These are phyloP conservation scores for Carex pumila DNA, from an alignment of 176 grass and related monocot genomes.

Conservation along the genomic window DNA sequence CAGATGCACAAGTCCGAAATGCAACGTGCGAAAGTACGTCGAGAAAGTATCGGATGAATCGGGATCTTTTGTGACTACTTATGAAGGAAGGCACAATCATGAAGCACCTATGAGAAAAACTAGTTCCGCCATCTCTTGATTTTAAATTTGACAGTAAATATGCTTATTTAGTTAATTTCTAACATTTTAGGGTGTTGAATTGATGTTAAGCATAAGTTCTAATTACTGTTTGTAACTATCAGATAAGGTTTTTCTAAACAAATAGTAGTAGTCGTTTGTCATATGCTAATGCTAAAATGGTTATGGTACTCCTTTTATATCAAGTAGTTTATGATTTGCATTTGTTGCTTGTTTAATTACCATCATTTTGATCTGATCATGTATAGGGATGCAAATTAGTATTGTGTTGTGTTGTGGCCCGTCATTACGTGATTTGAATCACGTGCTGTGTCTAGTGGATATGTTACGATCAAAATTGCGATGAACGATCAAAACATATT, in stretches of 20 bases:
- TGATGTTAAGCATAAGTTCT: background rate
- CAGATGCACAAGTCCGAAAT: slow-evolving; percentile 38
- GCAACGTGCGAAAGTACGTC: slow-evolving; percentile 43
- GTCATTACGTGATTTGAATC: too few relatives aligned
- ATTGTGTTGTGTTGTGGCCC: too few relatives aligned
- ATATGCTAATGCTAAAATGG: background rate
- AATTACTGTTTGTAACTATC: background rate
- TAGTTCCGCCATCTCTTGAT: slow-evolving; percentile 5
- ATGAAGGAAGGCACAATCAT: slow-evolving; percentile 54
- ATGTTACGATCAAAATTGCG: too few relatives aligned
- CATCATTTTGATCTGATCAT: background rate
- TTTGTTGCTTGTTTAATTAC: background rate
- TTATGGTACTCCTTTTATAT: background rate
- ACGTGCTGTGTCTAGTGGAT: too few relatives aligned
- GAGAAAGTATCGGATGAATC: slow-evolving; percentile 39
- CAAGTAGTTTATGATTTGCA: background rate
- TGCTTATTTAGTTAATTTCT: background rate
- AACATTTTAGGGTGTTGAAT: background rate
- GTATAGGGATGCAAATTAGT: background rate
- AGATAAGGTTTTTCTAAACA: background rate
- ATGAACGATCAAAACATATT: too few relatives aligned
- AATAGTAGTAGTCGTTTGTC: background rate
- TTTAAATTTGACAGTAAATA: background rate
- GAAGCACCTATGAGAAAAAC: slow-evolving; percentile 23
- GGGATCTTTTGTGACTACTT: slow-evolving; percentile 37